These are phyloP conservation scores for Triadica sebifera DNA, from an alignment of 345 rosid genomes.

Conservation along the genomic window DNA sequence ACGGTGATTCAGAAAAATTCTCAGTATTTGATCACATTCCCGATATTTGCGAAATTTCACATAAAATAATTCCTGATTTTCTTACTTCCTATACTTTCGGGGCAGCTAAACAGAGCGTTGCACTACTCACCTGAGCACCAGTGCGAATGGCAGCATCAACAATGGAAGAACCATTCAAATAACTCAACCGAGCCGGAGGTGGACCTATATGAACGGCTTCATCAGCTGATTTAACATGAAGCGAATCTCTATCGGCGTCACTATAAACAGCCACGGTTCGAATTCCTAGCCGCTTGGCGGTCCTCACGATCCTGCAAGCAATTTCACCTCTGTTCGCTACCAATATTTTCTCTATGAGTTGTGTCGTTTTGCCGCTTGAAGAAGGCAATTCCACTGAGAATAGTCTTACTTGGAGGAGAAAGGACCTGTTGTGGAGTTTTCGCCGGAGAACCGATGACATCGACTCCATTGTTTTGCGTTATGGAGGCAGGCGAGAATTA, in stretches of 20 bases:
- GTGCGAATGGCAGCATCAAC: slow-evolving; percentile 73
- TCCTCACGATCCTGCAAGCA: slow-evolving; percentile 79
- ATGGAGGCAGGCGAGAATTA: neutral
- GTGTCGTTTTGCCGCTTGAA: slow-evolving; percentile 2
- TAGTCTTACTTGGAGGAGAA: slow-evolving; percentile 32
- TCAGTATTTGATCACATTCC: neutral
- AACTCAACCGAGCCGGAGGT: slow-evolving; percentile 81
- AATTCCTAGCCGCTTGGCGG: slow-evolving; percentile 76
- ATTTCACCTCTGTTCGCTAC: slow-evolving; percentile 87
- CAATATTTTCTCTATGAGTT: slow-evolving; percentile 68
- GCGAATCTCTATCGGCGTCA: slow-evolving; percentile 75
- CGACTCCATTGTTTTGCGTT: slow-evolving; percentile 39
- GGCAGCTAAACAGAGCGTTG: neutral
- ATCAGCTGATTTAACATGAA: slow-evolving; percentile 85
- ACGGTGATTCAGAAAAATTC: neutral
- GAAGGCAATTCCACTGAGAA: slow-evolving; percentile 30
- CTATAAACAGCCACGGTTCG: slow-evolving; percentile 85
- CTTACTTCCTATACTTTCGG: neutral
- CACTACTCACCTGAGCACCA: slow-evolving; percentile 68
- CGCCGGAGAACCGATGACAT: slow-evolving; percentile 56
- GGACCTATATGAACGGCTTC: slow-evolving; percentile 82
- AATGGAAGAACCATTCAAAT: slow-evolving; percentile 55
- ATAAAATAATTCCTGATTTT: neutral
- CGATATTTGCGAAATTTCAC: neutral
- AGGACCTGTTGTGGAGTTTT: slow-evolving; percentile 27